A percentile compares a stretch with the other conserved stretches of the same genome.
Conservation (phyloP, 2,329 filamentous ascomycete species). For the Penicillium crustosum region DNA sequence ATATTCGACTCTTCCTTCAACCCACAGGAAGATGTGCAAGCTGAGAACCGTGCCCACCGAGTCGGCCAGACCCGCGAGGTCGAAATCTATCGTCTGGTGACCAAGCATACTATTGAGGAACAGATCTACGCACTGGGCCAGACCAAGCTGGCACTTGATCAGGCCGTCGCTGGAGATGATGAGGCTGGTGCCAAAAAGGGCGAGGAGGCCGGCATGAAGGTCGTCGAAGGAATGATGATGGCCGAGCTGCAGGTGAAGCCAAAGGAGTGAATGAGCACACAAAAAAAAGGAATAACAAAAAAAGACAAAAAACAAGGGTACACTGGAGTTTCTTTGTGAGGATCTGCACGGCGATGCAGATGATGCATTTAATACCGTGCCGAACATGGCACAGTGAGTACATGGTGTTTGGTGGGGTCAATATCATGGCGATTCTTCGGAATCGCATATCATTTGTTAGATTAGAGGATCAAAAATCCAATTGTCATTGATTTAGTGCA, state of each 20-base stretch:
- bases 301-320: neutral
- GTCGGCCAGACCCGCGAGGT: conserved; percentile 89
- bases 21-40: conserved; percentile 96
- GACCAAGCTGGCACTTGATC: conserved; percentile 88
- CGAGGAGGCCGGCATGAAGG: conserved; percentile 52
- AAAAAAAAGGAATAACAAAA: neutral
- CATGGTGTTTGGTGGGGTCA: conserved; percentile 6
- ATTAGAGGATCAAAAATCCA: conserved; percentile 5
- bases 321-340: conserved; percentile 2
- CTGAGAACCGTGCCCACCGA: conserved; percentile 92
- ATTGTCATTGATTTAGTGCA: neutral
- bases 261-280: conserved; percentile 14
- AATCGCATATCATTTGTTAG: conserved; percentile 1
- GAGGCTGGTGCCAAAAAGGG: conserved; percentile 52
- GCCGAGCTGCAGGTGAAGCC: conserved; percentile 35
- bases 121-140: conserved; percentile 87
- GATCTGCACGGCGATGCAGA: conserved; percentile 9
- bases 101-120: conserved; percentile 81
- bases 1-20: conserved; percentile 98
- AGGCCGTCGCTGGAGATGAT: conserved; percentile 63
- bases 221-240: conserved; percentile 52
- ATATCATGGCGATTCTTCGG: conserved; percentile 5
- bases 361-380: conserved; percentile 1
- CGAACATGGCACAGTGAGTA: conserved; percentile 1
- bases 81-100: conserved; percentile 83